phyloP scores from a whole-genome alignment of 495 filamentous ascomycete species.

The Xylaria acuta region DNA sequence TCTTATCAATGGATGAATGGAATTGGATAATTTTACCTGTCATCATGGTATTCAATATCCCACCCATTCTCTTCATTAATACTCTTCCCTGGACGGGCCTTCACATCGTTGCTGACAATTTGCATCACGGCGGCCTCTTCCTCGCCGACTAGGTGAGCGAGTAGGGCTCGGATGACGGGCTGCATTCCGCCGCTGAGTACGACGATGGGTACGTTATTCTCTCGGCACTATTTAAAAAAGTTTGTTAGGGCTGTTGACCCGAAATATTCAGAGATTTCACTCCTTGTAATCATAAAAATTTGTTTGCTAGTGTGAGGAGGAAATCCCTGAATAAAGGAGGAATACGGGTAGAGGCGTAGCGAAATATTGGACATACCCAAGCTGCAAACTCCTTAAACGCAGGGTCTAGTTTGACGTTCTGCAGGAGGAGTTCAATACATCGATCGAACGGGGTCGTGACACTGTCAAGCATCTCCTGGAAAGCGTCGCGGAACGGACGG shows the following conservation, averaged over 20 bases:
- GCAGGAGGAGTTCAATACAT: conserved; percentile 74
- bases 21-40: conserved; percentile 60
- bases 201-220: conserved; percentile 88
- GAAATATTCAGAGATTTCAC: background rate
- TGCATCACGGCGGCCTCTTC: conserved; percentile 73
- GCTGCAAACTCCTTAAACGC: conserved; percentile 84
- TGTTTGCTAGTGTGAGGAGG: background rate
- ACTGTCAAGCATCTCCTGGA: conserved; percentile 86
- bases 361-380: conserved; percentile 60
- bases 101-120: conserved; percentile 85
- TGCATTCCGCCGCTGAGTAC: conserved; percentile 90
- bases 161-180: conserved; percentile 84
- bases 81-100: conserved; percentile 68
- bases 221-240: conserved; percentile 38
- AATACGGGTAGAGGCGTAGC: background rate
- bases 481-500: conserved; percentile 79
- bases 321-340: no score
- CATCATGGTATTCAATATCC: conserved; percentile 87
- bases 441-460: conserved; percentile 77
- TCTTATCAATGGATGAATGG: background rate
- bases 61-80: conserved; percentile 82
- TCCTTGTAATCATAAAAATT: background rate
- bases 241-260: background rate
- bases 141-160: conserved; percentile 77
- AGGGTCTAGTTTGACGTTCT: conserved; percentile 88